Evolutionary conservation across 2,329 filamentous ascomycete species (phyloP), one percentile per base, ranked within the genome.

Genomic region (Arthrobotrys sinensis): DNA sequence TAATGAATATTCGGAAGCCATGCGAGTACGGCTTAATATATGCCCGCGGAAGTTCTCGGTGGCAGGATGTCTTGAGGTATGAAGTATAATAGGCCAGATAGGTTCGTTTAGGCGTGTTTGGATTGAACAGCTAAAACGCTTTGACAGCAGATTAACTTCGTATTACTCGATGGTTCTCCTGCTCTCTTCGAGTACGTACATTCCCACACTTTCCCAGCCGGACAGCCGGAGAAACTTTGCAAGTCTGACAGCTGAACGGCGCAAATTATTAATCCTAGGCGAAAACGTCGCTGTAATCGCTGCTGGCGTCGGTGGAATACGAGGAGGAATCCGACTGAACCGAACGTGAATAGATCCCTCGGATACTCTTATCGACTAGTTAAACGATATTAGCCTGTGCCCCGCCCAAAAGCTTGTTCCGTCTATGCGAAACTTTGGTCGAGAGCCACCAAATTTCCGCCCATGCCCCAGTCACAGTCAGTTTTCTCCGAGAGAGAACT

Each of bases 391-490:
- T 57, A 57, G 52, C 19, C 52, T 38, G 5, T 14, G 5, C 52
- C 52, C 16, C 52, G 36, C n/a, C n/a, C 16, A 12, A 57, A 57
- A 57, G 52, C 16, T 57, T 57, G 52, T 55, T 55, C 28, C 28
- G 34, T 19, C 52, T 38, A 55, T 10, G 52, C 32, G 28, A 55
- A 55, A 38, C 6, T 34, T 55, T 38, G 12, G n/a, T 45, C 32
- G 11, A 38, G 32, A 19, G 8, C 52, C 32, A 21, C 32, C n/a
- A 36, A 57, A 57, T 24, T 53, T 53, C 24, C 5, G 6, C 7
- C 2, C 4, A 14, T 28, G 12, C 16, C 46, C 46, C 2, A 53
- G n/a, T 34, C 7, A 53, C 50, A 34, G 28, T 57, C 10, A 38
- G 19, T 1, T 57, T 38, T 19, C 7, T 2, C 16, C 8, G 10